phyloP scores from a whole-genome alignment of 768 basidiomycete genomes.

The Coprinellus micaceus region DNA sequence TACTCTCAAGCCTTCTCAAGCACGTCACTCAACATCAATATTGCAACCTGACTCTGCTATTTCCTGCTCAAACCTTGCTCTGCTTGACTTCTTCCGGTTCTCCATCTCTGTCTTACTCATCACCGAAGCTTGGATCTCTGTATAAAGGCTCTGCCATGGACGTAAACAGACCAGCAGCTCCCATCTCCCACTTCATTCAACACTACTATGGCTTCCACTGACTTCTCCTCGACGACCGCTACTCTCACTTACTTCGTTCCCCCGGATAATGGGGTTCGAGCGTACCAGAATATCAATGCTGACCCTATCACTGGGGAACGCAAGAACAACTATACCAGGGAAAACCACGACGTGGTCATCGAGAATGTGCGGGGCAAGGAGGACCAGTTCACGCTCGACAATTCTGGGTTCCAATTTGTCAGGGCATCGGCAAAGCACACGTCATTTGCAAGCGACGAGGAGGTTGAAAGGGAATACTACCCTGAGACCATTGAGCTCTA shows the following conservation, averaged over 20 bases:
- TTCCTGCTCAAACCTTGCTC: too few species aligned
- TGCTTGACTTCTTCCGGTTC: too few species aligned
- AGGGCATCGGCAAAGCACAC: constrained; percentile 38
- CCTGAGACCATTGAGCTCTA: constrained; percentile 52
- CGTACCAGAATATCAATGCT: constrained; percentile 33
- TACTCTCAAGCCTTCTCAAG: too few species aligned
- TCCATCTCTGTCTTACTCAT: too few species aligned
- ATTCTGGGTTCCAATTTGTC: constrained; percentile 48
- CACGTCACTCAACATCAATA: too few species aligned
- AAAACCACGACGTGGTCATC: constrained; percentile 33
- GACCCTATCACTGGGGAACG: constrained; percentile 33
- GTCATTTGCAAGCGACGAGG: constrained; percentile 35
- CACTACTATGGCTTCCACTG: background rate
- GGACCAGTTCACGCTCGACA: constrained; percentile 41
- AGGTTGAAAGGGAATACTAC: constrained; percentile 51
- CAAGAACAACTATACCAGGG: constrained; percentile 30
- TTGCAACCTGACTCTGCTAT: too few species aligned
- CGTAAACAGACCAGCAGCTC: too few species aligned
- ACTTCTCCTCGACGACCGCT: constrained; percentile 22
- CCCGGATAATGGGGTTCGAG: constrained; percentile 36
- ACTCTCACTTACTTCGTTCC: constrained; percentile 35
- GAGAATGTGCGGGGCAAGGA: constrained; percentile 56
- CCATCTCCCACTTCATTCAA: too few species aligned
- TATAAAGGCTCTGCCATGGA: too few species aligned
- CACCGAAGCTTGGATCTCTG: too few species aligned